A percentile compares a stretch with the other conserved stretches of the same genome.
These are phyloP conservation scores for Calvatia gigantea DNA, from an alignment of 768 basidiomycete species.

Conservation along the genomic window DNA sequence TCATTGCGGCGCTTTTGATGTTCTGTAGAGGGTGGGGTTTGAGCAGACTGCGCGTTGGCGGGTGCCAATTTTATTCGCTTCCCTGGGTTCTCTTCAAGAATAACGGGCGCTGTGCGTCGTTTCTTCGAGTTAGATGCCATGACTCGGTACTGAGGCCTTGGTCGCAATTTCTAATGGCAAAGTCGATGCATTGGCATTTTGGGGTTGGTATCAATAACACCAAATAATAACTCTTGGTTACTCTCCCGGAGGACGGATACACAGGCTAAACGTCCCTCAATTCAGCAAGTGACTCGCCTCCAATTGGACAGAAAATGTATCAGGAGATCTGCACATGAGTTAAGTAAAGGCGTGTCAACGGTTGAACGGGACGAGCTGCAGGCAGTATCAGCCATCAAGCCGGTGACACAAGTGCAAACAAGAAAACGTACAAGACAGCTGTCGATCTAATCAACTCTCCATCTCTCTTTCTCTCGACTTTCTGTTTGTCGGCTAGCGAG, in stretches of 20 bases:
- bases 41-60: neutral
- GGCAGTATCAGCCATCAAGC: slow-evolving; percentile 7
- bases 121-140: slow-evolving; percentile 3
- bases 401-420: slow-evolving; percentile 30
- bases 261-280: neutral
- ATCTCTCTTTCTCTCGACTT: slow-evolving; percentile 19
- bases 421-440: slow-evolving; percentile 22
- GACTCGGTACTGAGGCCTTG: too few species aligned
- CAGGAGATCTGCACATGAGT: neutral
- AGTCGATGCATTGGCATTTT: neutral
- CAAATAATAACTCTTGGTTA: neutral
- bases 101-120: neutral
- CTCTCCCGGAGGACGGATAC: neutral
- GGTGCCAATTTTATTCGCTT: slow-evolving; percentile 3
- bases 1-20: neutral
- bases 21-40: neutral
- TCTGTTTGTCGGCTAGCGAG: slow-evolving; percentile 16
- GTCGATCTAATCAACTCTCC: slow-evolving; percentile 22
- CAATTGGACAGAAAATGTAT: neutral
- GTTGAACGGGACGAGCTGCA: neutral
- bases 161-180: neutral
- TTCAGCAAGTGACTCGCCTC: neutral
- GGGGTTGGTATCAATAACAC: neutral
- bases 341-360: neutral
- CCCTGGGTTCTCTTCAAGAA: neutral